Conservation (phyloP, 148 eudicot species). For the Fagopyrum tataricum region DNA sequence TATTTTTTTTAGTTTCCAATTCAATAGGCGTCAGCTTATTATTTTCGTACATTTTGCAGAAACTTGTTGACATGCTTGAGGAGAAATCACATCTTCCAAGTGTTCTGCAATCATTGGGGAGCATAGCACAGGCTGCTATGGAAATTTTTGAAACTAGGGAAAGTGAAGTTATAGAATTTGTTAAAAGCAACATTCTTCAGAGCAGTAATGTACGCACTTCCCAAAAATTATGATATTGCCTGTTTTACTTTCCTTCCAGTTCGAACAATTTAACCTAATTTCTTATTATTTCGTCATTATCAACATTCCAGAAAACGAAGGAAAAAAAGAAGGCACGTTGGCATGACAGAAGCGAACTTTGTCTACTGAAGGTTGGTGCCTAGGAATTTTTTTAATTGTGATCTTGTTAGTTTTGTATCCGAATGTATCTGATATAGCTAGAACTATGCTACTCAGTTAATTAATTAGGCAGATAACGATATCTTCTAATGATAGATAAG, state of each 20-base stretch:
- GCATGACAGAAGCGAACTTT: conserved; percentile 78
- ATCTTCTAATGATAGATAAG: background rate
- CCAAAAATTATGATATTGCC: background rate
- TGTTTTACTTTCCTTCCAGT: background rate
- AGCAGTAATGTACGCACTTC: conserved; percentile 51
- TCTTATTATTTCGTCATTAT: background rate
- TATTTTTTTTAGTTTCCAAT: background rate
- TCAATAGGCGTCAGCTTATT: background rate
- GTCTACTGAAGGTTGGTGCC: conserved; percentile 69
- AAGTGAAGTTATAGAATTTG: conserved; percentile 64
- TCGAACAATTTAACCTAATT: background rate
- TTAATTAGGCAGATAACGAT: background rate
- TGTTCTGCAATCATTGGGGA: conserved; percentile 89
- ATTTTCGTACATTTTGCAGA: conserved; percentile 35
- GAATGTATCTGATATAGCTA: conserved; percentile 5
- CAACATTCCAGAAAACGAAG: conserved; percentile 45
- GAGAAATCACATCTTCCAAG: conserved; percentile 80
- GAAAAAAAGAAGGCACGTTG: conserved; percentile 50
- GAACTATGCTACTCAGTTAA: background rate
- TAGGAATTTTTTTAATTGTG: background rate
- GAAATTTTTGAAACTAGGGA: conserved; percentile 94
- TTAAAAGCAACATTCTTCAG: conserved; percentile 59
- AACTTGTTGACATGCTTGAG: conserved; percentile 90
- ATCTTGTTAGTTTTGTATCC: background rate
- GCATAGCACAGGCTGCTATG: conserved; percentile 96